A percentile compares a stretch with the other conserved stretches of the same genome.
Conservation (phyloP, 208 protist genomes). For the Phytomonas serpens region DNA sequence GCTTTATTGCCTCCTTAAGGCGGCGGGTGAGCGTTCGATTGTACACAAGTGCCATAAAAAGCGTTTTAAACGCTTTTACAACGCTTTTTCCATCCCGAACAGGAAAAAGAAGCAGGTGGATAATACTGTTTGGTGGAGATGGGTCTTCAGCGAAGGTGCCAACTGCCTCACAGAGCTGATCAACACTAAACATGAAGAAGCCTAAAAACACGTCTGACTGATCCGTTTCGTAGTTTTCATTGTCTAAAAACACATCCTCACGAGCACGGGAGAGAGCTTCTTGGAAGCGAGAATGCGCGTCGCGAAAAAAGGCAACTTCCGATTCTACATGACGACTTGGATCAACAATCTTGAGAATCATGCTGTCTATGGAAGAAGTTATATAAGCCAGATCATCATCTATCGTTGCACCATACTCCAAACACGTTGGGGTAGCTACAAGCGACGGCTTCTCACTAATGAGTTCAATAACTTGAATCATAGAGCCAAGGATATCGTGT, state of each 20-base stretch:
- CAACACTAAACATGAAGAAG: slow-evolving; percentile 89
- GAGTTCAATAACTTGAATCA: slow-evolving; percentile 78
- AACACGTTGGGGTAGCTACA: slow-evolving; percentile 77
- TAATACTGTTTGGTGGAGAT: slow-evolving; percentile 36
- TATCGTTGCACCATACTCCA: slow-evolving; percentile 58
- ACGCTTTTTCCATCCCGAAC: slow-evolving; percentile 61
- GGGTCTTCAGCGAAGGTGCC: slow-evolving; percentile 50
- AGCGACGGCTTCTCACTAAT: slow-evolving; percentile 50
- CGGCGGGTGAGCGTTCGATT: slow-evolving; percentile 64
- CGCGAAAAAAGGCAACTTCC: slow-evolving; percentile 71
- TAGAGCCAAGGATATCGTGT: slow-evolving; percentile 67
- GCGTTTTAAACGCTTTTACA: slow-evolving; percentile 38
- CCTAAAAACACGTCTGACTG: slow-evolving; percentile 83
- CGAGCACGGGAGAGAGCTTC: slow-evolving; percentile 72
- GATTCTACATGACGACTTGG: slow-evolving; percentile 51
- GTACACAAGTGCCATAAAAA: slow-evolving; percentile 40
- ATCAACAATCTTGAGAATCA: slow-evolving; percentile 88
- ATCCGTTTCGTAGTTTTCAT: slow-evolving; percentile 87
- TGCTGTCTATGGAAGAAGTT: slow-evolving; percentile 82
- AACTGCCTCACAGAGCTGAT: slow-evolving; percentile 83
- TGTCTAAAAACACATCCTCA: slow-evolving; percentile 84
- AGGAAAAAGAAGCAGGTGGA: slow-evolving; percentile 34
- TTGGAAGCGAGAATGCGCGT: slow-evolving; percentile 77
- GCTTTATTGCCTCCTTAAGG: slow-evolving; percentile 87
- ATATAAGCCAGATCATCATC: slow-evolving; percentile 70